A percentile compares a stretch with the other conserved stretches of the same genome.
Evolutionary conservation across 768 basidiomycete genomes (phyloP).

Genomic region (Termitomyces sp.): DNA sequence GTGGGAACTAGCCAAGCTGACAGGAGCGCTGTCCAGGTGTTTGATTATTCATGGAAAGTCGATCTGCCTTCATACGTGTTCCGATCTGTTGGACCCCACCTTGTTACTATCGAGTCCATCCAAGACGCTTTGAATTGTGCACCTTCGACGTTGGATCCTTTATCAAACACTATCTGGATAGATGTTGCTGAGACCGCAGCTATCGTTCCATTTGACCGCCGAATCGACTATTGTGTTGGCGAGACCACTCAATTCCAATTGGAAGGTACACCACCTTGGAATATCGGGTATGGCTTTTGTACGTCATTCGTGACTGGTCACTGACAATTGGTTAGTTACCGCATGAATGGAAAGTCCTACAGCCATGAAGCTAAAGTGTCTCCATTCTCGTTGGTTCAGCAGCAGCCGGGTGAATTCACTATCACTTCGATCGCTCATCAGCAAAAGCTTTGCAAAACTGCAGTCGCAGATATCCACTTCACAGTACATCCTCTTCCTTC

Average conservation of each 20-base stretch:
- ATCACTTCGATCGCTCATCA: constrained; percentile 89
- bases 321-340: constrained; percentile 53
- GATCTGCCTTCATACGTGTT: constrained; percentile 70
- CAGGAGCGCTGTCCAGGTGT: constrained; percentile 48
- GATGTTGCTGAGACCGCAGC: constrained; percentile 97
- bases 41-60: constrained; percentile 60
- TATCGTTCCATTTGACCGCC: constrained; percentile 79
- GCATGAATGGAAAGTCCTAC: constrained; percentile 70
- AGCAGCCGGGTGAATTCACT: constrained; percentile 79
- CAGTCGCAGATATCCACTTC: constrained; percentile 70
- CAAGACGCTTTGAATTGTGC: constrained; percentile 81
- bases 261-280: constrained; percentile 93
- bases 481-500: constrained; percentile 80
- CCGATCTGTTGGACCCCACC: constrained; percentile 76
- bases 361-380: constrained; percentile 74
- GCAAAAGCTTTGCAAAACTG: constrained; percentile 86
- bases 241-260: constrained; percentile 89
- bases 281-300: constrained; percentile 56
- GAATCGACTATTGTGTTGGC: constrained; percentile 84
- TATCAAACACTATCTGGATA: constrained; percentile 66
- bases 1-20: constrained; percentile 67
- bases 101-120: constrained; percentile 74
- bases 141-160: constrained; percentile 61
- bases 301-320: neutral
- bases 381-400: constrained; percentile 82